These are phyloP conservation scores for Tuber indicum DNA, from an alignment of 495 filamentous ascomycete genomes.

Conservation along the genomic window DNA sequence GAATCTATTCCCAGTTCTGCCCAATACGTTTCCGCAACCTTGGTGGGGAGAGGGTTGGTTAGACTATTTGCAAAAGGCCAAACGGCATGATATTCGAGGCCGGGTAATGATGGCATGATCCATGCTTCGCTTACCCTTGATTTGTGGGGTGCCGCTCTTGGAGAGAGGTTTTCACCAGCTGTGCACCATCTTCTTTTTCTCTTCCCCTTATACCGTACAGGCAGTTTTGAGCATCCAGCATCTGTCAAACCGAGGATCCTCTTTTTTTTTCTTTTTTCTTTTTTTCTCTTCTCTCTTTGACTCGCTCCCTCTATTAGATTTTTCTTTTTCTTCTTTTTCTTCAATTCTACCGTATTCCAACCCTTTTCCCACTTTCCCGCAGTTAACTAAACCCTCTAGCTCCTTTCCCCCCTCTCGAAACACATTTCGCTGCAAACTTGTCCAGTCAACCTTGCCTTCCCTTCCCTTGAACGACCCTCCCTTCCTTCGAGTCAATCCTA, in stretches of 20 bases:
- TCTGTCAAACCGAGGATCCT: slow-evolving; percentile 3
- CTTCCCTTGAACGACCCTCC: not conserved
- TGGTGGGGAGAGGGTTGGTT: not conserved
- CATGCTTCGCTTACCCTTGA: not conserved
- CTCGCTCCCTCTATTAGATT: not conserved
- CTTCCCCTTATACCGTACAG: not conserved
- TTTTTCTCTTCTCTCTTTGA: not conserved
- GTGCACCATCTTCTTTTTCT: not conserved
- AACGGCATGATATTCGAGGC: not conserved
- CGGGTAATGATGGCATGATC: not conserved
- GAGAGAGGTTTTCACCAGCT: not conserved
- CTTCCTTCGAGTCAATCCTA: not conserved
- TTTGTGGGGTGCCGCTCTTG: not conserved
- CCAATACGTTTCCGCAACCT: not conserved
- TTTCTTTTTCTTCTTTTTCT: not conserved
- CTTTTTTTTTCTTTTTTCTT: not conserved
- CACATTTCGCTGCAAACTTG: slow-evolving; percentile 1
- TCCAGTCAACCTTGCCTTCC: not conserved
- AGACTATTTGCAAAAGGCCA: not conserved
- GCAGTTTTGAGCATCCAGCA: not conserved
- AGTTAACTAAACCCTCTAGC: not conserved
- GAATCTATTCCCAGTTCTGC: not conserved
- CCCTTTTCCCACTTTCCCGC: slow-evolving; percentile 1
- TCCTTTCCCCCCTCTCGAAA: not conserved
- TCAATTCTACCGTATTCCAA: not conserved